These are phyloP conservation scores for Fusarium floridanum DNA, from an alignment of 2,329 filamentous ascomycete species.

Conservation along the genomic window DNA sequence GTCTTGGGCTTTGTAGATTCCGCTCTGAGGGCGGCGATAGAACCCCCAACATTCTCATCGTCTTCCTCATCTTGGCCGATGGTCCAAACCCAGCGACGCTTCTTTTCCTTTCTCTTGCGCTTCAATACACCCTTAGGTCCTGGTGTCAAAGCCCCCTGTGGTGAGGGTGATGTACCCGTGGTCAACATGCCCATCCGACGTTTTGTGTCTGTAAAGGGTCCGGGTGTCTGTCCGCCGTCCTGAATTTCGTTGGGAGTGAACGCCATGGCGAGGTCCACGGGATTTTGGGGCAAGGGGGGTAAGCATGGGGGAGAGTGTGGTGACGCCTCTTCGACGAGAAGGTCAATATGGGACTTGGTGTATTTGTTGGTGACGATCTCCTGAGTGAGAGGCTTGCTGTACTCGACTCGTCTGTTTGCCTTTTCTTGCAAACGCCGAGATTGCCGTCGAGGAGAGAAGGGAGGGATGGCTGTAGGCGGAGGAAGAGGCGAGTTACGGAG, in stretches of 20 bases:
- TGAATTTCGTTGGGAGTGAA: conserved; percentile 67
- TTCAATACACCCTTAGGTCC: conserved; percentile 64
- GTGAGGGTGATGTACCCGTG: not conserved
- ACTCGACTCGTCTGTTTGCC: conserved; percentile 69
- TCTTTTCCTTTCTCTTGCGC: conserved; percentile 69
- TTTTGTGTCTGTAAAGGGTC: conserved; percentile 73
- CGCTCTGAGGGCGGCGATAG: conserved; percentile 56
- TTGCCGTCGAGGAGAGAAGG: conserved; percentile 65
- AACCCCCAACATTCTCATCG: conserved; percentile 58
- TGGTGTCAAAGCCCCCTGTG: conserved; percentile 49
- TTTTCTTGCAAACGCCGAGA: conserved; percentile 68
- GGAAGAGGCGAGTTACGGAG: conserved; percentile 75
- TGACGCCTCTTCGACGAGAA: conserved; percentile 69
- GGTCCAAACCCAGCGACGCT: conserved; percentile 75
- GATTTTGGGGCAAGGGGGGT: conserved; percentile 53
- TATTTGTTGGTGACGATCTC: conserved; percentile 74
- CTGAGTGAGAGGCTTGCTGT: conserved; percentile 72
- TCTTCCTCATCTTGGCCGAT: conserved; percentile 68
- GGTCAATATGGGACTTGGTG: conserved; percentile 72
- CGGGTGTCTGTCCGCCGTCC: conserved; percentile 73
- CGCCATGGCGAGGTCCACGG: conserved; percentile 63
- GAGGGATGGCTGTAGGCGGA: conserved; percentile 62
- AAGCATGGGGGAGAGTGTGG: conserved; percentile 57
- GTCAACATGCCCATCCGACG: conserved; percentile 63
- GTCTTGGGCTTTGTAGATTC: conserved; percentile 44